Conservation (phyloP, 495 filamentous ascomycete genomes). For the Penicillium riverlandense region DNA sequence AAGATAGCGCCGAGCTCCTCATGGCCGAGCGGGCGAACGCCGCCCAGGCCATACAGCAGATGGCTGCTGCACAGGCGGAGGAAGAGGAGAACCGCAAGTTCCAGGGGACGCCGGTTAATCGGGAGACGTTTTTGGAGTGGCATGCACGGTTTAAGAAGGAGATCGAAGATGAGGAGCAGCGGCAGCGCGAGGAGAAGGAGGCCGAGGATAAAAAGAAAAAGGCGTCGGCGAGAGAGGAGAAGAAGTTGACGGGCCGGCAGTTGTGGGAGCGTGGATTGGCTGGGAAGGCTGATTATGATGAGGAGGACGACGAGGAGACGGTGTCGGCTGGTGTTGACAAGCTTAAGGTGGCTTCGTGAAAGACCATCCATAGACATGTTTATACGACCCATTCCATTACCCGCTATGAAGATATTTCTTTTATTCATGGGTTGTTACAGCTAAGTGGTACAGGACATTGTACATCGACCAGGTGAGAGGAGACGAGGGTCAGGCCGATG, state of each 20-base stretch:
- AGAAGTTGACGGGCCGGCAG: conserved; percentile 70
- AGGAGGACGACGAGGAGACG: conserved; percentile 50
- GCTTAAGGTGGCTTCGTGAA: conserved; percentile 55
- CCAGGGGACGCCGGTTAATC: conserved; percentile 79
- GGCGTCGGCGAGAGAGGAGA: conserved; percentile 40
- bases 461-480: too few species aligned
- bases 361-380: conserved; percentile 9
- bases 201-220: conserved; percentile 71
- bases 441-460: too few species aligned
- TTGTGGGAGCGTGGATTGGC: conserved; percentile 79
- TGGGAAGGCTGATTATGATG: conserved; percentile 68
- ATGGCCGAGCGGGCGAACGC: conserved; percentile 61
- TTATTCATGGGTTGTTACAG: neutral
- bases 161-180: conserved; percentile 60
- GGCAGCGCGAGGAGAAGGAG: conserved; percentile 61
- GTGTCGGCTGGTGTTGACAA: conserved; percentile 52
- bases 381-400: conserved; percentile 4
- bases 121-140: conserved; percentile 81
- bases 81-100: conserved; percentile 95
- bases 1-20: conserved; percentile 78
- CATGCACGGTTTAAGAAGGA: conserved; percentile 69
- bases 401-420: conserved; percentile 9
- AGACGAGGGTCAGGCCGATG: too few species aligned
- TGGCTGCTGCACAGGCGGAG: conserved; percentile 62
- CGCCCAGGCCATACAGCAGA: conserved; percentile 54